These are phyloP conservation scores for Penicillium crystallinum DNA, from an alignment of 495 filamentous ascomycete species.

Conservation along the genomic window DNA sequence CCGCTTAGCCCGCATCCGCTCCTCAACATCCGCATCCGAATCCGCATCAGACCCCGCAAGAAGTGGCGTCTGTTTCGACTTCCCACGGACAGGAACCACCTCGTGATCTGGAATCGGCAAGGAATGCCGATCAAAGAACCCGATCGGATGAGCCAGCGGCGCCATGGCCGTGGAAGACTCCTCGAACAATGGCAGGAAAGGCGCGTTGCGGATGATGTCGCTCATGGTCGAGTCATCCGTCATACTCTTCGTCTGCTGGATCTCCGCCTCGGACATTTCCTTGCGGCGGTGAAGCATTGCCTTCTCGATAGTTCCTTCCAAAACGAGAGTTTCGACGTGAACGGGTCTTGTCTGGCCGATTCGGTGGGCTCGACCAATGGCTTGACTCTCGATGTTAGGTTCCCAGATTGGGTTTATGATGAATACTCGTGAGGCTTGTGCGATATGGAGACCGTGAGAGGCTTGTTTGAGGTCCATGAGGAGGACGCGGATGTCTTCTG, in stretches of 20 bases:
- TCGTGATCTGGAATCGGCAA: conserved; percentile 36
- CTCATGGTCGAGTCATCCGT: conserved; percentile 74
- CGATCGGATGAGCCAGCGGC: conserved; percentile 22
- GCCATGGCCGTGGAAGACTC: conserved; percentile 27
- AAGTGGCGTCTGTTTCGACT: background rate
- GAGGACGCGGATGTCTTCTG: conserved; percentile 59
- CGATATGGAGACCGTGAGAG: conserved; percentile 81
- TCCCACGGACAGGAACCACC: background rate
- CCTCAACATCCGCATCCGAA: background rate
- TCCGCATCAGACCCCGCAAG: conserved; percentile 8
- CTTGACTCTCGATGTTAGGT: conserved; percentile 82
- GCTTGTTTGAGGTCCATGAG: conserved; percentile 88
- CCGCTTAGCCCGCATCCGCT: background rate
- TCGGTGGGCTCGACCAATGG: conserved; percentile 83
- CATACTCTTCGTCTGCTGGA: conserved; percentile 55
- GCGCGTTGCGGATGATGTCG: conserved; percentile 69
- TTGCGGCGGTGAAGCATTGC: conserved; percentile 68
- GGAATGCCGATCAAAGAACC: conserved; percentile 39
- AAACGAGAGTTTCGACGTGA: conserved; percentile 78
- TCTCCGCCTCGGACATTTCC: conserved; percentile 74
- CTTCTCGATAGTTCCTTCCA: conserved; percentile 81
- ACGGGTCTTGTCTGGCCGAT: conserved; percentile 82
- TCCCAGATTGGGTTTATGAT: conserved; percentile 88
- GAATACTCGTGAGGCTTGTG: conserved; percentile 77
- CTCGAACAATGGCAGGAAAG: conserved; percentile 54